Percentiles rank a stretch among this genome's conserved stretches.
These are phyloP conservation scores for Melampsora americana DNA, from an alignment of 1,284 basidiomycete genomes.

Conservation along the genomic window DNA sequence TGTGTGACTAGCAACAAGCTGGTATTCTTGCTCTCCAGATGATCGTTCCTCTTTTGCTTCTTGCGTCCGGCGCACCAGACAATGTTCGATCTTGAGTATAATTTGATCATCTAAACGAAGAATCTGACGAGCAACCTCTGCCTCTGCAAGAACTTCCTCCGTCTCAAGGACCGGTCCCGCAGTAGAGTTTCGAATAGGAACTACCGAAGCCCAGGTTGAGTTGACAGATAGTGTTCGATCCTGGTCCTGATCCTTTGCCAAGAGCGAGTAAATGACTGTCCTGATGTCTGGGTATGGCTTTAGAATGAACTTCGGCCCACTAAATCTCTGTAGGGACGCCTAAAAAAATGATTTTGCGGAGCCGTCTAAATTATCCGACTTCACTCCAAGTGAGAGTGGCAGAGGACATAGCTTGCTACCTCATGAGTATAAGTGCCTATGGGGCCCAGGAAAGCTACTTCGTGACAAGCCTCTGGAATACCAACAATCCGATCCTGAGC, in stretches of 20 bases:
- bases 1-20: not conserved
- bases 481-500: no score
- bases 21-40: not conserved
- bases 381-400: not conserved
- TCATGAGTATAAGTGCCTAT: slow-evolving; percentile 37
- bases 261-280: slow-evolving; percentile 10
- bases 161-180: slow-evolving; percentile 34
- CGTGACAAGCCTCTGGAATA: no score
- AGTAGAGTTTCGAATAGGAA: slow-evolving; percentile 23
- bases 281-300: slow-evolving; percentile 17
- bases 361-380: not conserved
- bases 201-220: slow-evolving; percentile 10
- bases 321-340: slow-evolving; percentile 6
- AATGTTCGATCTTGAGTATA: slow-evolving; percentile 22
- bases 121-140: slow-evolving; percentile 5
- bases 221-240: not conserved
- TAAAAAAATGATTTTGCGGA: not conserved
- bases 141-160: slow-evolving; percentile 15
- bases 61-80: slow-evolving; percentile 12
- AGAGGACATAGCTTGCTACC: slow-evolving; percentile 7
- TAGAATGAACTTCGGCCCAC: slow-evolving; percentile 1
- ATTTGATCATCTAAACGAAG: slow-evolving; percentile 15
- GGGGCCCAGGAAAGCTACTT: slow-evolving; percentile 31
- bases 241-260: not conserved
- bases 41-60: not conserved